These are phyloP conservation scores for Wickerhamomyces sydowiorum DNA, from an alignment of 805 yeast species.

Conservation along the genomic window DNA sequence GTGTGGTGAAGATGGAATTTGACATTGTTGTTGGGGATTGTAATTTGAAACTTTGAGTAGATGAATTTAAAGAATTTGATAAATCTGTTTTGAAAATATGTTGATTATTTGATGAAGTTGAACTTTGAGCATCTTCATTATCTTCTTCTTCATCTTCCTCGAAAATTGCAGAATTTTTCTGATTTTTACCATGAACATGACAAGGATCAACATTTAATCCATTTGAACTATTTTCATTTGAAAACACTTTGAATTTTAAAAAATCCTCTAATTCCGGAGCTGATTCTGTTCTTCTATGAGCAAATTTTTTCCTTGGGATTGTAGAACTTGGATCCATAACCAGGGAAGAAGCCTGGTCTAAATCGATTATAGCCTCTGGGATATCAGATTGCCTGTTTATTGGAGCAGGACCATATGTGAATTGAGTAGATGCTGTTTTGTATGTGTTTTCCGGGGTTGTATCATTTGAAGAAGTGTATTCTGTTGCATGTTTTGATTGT, in stretches of 20 bases:
- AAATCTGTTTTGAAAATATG: constrained; percentile 6
- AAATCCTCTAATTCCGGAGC: constrained; percentile 46
- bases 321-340: constrained; percentile 19
- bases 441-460: constrained; percentile 20
- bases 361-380: constrained; percentile 52
- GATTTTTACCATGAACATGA: background rate
- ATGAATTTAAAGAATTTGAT: constrained; percentile 7
- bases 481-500: constrained; percentile 3
- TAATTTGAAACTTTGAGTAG: background rate
- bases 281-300: constrained; percentile 49
- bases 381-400: constrained; percentile 15
- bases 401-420: constrained; percentile 14
- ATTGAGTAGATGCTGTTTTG: background rate
- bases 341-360: constrained; percentile 45
- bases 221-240: background rate
- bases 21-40: constrained; percentile 5
- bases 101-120: constrained; percentile 12
- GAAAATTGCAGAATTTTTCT: constrained; percentile 23
- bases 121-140: constrained; percentile 8
- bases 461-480: constrained; percentile 18
- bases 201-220: background rate
- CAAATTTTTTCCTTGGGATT: constrained; percentile 24
- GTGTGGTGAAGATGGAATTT: constrained; percentile 20
- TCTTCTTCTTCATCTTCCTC: constrained; percentile 27
- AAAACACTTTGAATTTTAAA: constrained; percentile 12